Evolutionary conservation across 768 basidiomycete species (phyloP), one percentile per base, ranked within the genome.

Genomic region (Tulasnella sp.): DNA sequence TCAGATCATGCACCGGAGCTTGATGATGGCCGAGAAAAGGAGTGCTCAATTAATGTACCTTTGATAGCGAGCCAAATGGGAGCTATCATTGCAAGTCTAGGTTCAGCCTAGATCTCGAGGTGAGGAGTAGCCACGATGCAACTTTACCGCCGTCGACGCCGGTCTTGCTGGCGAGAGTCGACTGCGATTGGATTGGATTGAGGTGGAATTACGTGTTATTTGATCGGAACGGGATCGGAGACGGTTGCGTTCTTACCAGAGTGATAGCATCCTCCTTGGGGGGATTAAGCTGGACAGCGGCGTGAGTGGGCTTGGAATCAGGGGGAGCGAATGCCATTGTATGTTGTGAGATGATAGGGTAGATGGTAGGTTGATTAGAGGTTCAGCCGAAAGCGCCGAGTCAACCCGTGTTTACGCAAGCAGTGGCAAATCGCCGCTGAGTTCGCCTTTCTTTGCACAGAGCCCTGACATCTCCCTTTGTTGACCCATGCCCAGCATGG

Each of bases 1-100:
- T 48, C 21, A 48, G n/a, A 29, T n/a, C 46, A 21, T 7, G 46
- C 5, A 48, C 21, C 57, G 57, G 38, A 31, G 30, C 21, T 46
- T 25, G 19, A 52, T 49, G 31, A 46, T 30, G 52, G 42, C 54
- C 54, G 45, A 45, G 43, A 30, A 30, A 34, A 24, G 34, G n/a
- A n/a, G n/a, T n/a, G n/a, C n/a, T n/a, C n/a, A n/a, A n/a, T 53
- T 45, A 21, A 45, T 68, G 44, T 61, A 83, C 89, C 90, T 76
- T 96, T 97, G 74, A 98, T 93, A 34, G 91, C 85, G 42, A 98
- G 85, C 64, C 86, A 92, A 62, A 98, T 88, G 0, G 90, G 88
- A 38, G 27, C 57, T 59, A 46, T 43, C 44, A 25, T 24, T 11
- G n/a, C 7, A 5, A 48, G 46, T n/a, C 5, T 48, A n/a, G 46